Conservation (phyloP, 352 stramenopile species). For the Ophiocytium majus region DNA sequence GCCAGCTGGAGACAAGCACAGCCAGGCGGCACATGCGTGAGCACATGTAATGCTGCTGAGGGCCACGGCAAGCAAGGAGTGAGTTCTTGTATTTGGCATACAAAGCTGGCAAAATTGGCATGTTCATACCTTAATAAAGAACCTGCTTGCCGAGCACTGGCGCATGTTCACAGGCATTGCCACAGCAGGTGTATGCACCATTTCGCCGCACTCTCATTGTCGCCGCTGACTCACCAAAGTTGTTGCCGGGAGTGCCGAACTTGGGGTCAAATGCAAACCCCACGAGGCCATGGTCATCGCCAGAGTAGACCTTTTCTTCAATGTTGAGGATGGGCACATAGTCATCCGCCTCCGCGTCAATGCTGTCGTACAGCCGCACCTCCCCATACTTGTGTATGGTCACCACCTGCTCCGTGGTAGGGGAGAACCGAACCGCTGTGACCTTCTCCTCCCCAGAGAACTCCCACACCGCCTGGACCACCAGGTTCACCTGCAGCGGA, state of each 20-base stretch:
- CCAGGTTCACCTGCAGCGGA: slow-evolving; percentile 10
- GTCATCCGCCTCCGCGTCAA: neutral
- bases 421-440: neutral
- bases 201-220: neutral
- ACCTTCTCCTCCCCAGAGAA: neutral
- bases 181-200: neutral
- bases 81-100: neutral
- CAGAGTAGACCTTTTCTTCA: neutral
- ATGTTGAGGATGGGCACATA: slow-evolving; percentile 12
- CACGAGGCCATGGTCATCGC: neutral
- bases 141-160: no score
- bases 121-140: no score
- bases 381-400: neutral
- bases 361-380: neutral
- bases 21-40: no score
- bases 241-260: neutral
- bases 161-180: neutral
- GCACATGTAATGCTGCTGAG: no score
- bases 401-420: neutral
- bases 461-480: neutral
- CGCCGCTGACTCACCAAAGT: neutral
- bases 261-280: slow-evolving; percentile 1
- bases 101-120: neutral
- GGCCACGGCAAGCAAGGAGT: neutral
- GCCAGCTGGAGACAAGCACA: no score